A percentile compares a stretch with the other conserved stretches of the same genome.
These are phyloP conservation scores for Aspergillus sp. DNA, from an alignment of 2,329 filamentous ascomycete genomes.

Conservation along the genomic window DNA sequence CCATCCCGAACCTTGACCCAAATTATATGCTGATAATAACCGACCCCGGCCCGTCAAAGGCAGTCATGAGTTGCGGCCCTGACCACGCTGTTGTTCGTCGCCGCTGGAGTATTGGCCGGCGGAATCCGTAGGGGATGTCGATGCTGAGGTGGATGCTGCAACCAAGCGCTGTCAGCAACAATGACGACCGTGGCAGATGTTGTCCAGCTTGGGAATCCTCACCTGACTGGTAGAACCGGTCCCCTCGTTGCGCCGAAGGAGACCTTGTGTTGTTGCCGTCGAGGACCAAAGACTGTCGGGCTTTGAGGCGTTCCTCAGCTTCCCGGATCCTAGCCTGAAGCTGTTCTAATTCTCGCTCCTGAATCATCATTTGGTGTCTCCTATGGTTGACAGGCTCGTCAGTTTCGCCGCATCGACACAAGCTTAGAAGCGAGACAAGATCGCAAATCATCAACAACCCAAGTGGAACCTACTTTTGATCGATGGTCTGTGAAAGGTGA, in stretches of 20 bases:
- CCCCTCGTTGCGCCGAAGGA: constrained; percentile 18
- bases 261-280: constrained; percentile 16
- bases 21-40: constrained; percentile 17
- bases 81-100: constrained; percentile 26
- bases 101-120: constrained; percentile 27
- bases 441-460: constrained; percentile 5
- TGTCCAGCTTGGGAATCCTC: constrained; percentile 16
- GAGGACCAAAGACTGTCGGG: constrained; percentile 24
- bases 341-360: constrained; percentile 77
- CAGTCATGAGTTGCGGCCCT: constrained; percentile 22
- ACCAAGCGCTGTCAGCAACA: constrained; percentile 16
- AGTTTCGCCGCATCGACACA: constrained; percentile 4
- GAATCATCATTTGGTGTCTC: constrained; percentile 74
- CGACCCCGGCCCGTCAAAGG: constrained; percentile 10
- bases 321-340: constrained; percentile 82
- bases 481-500: constrained; percentile 72
- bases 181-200: not conserved
- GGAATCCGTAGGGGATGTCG: constrained; percentile 26
- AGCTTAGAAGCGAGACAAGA: not conserved
- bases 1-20: constrained; percentile 18
- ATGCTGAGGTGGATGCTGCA: constrained; percentile 19
- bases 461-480: constrained; percentile 71
- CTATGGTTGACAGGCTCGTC: constrained; percentile 48
- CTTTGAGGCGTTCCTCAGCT: constrained; percentile 75
- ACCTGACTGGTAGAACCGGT: constrained; percentile 25